phyloP scores from a whole-genome alignment of 1,284 basidiomycete species.

The Cystobasidium pallidum region DNA sequence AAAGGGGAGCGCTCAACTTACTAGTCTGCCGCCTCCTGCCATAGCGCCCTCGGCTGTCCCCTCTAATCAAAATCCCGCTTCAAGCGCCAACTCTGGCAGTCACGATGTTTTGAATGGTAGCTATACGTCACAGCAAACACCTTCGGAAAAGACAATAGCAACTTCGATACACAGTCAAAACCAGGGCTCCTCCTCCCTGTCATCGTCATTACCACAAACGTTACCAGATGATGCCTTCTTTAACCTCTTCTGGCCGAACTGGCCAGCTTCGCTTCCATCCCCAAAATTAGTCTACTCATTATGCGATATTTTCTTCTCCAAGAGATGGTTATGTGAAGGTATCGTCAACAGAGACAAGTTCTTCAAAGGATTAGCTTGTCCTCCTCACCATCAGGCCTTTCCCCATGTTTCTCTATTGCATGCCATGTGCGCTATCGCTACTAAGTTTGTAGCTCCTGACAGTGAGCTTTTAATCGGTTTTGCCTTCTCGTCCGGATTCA shows the following conservation, averaged over 20 bases:
- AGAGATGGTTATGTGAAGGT: slow-evolving; percentile 43
- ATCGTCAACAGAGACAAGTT: slow-evolving; percentile 77
- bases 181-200: neutral
- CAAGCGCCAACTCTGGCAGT: neutral
- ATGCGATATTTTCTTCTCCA: slow-evolving; percentile 48
- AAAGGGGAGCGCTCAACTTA: neutral
- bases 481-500: neutral
- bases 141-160: neutral
- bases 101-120: neutral
- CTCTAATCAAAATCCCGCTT: neutral
- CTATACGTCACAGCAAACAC: neutral
- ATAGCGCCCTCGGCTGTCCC: neutral
- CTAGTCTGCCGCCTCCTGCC: neutral
- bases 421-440: slow-evolving; percentile 81
- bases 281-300: slow-evolving; percentile 47
- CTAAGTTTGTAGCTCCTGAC: slow-evolving; percentile 73
- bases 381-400: slow-evolving; percentile 73
- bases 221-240: slow-evolving; percentile 17
- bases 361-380: slow-evolving; percentile 70
- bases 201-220: neutral
- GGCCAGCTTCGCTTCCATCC: slow-evolving; percentile 46
- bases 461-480: neutral
- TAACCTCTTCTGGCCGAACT: slow-evolving; percentile 41
- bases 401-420: slow-evolving; percentile 80
- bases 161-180: neutral